Evolutionary conservation across 2,329 filamentous ascomycete species (phyloP), one percentile per base, ranked within the genome.

Genomic region (Alternaria metachromatica): DNA sequence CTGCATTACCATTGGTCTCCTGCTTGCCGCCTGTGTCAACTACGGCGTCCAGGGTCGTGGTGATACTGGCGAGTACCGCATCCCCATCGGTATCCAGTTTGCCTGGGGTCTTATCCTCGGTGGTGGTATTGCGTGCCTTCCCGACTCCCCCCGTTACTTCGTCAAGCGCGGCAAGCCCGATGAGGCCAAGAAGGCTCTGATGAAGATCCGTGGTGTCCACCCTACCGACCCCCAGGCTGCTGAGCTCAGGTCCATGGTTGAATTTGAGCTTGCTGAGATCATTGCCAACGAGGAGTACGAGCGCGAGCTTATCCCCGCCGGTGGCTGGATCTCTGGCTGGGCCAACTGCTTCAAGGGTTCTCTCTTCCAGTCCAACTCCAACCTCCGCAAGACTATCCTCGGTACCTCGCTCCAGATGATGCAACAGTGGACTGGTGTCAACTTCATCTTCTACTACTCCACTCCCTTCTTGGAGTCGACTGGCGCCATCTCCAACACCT

Each of bases 231-330:
- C 49, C 28, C 28, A 53, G 21, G 49, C 49, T 11, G 49, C 28
- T 21, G 28, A 53, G n/a, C 49, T 53, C 30, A 53, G 49, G 49
- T 53, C 49, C 13, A 10, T 53, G 28, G 49, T 97, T 81, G 88
- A 91, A 82, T 83, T 88, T 64, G 93, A 97, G 82, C 86, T 96
- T 50, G 87, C 91, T 49, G 93, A 97, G 83, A 93, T 97, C 69
- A 86, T 96, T 63, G 93, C 93, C 84, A 97, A 96, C 85, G 88
- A 95, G 82, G 92, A 92, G 82, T 94, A 95, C 79, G 94, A 97
- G 85, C 65, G 70, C 23, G 70, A 71, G 51, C 63, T 75, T 55
- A 76, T 90, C 72, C 74, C 87, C 53, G 82, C 90, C 63, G 49
- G 49, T 53, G 49, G 49, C 49, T 53, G 49, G 49, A 23, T 53